Base-by-base conservation (phyloP, 2,329 filamentous ascomycete genomes). In the Penicillium crustosum region DNA sequence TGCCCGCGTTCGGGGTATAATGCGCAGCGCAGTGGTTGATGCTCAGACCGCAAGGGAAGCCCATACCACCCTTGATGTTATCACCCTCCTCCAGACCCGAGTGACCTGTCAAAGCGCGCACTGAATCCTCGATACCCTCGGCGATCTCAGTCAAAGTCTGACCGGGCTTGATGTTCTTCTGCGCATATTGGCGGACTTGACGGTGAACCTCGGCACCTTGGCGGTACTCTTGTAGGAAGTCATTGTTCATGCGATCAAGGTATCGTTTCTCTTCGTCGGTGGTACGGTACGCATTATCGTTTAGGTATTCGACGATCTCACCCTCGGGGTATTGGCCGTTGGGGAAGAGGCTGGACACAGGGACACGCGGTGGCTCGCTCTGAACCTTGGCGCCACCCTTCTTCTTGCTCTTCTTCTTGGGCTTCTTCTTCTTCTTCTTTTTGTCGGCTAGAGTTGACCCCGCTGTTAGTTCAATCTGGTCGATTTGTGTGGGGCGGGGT, bases 391-490 rank as follows among this genome's bases (percentile, higher is more conserved):
- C 81, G 7, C 72, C 76, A 19, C 66, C 76, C 62, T 77, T 79
- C 69, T 86, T 89, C 83, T 89, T 89, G 80, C 86, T 89, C 74
- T 86, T 87, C 72, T 87, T 84, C 78, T 86, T 88, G 81, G 87
- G 90, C 82, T 91, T 91, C 82, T 93, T 93, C 80, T 92, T 91
- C 79, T 93, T 93, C 79, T 92, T 91, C 79, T 91, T 91, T 77
- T 90, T 90, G 52, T 77, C 76, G 41, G 70, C 77, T 70, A 66
- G 68, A 33, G 17, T 60, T 57, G 39, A 29, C 19, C 43, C 29
- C 38, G 55, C 41, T 44, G 50, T 60, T 33, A 63, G 53, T 51
- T 53, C 39, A 54, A 49, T 17, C 52, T 15, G 5, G 8, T 2
- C 9, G 21, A 23, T 38, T 49, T 35, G 21, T 42, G 42, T 21